Base-by-base conservation (phyloP, 75 land plant genomes). In the Ceratopteris richardii region DNA sequence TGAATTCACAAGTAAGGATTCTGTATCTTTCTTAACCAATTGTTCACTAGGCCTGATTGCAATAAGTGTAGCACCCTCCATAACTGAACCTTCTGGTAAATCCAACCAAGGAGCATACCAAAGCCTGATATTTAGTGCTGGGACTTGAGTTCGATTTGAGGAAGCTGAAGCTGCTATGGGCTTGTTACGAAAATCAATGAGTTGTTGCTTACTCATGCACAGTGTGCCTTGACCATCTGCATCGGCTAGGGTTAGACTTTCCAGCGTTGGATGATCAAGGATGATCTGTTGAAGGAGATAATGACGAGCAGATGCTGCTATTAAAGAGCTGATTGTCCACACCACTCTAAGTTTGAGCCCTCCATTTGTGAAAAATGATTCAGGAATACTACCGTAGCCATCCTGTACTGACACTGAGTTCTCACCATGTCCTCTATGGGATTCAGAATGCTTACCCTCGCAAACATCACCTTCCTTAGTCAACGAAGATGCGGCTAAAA, bases 291-390 rank as follows among this genome's bases (percentile, higher is more conserved):
- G 90, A 0, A 86, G 80, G 39, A 90, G 74, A 50, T 79, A 86
- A 62, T 86, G 96, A 65, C 96, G 67, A 0, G 87, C 87, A 4
- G 90, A 86, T 0, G 90, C 96, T 0, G 90, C 96, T 53, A 90
- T 85, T 31, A 90, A 65, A 0, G 89, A 80, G 62, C 96, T 90
- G 30, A 90, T 90, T 22, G 96, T 86, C 97, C 97, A 91, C 25
- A 91, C 87, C 16, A 91, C 97, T 31, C 97, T 51, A 44, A 83
- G 46, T 57, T 86, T 91, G 44, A 91, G 62, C 1, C 87, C 77
- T 0, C 90, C 97, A 52, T 83, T 80, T 17, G 80, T 83, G 70
- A 80, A 85, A 44, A 88, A 88, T 9, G 85, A 81, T 51, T 84
- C 88, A 0, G 88, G 88, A 20, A 85, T 80, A 66, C 72, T 76